Base-by-base conservation (phyloP, 169 alveolate genomes). In the Plasmodium inui region DNA sequence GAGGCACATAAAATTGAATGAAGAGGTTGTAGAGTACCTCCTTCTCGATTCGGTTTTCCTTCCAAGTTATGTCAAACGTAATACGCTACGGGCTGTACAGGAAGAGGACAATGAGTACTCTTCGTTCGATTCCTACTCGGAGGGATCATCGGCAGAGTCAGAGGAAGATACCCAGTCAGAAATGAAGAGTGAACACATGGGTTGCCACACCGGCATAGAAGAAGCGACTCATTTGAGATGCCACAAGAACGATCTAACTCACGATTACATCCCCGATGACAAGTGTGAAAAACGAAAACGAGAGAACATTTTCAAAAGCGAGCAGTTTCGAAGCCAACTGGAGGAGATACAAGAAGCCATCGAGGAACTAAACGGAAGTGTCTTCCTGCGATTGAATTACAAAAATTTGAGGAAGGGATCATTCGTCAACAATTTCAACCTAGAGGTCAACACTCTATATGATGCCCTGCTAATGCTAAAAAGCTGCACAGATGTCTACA, bases 361-460 rank as follows among this genome's bases (percentile, higher is more conserved):
- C 39, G 57, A 88, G 10, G 55, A n/a, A 78, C 46, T 88, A 26
- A 55, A 76, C 72, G 82, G 82, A 9, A 88, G 88, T 78, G 94
- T 76, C 14, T 88, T 88, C 82, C 71, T 88, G 3, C 81, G 94
- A 78, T 44, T 88, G 3, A 79, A 88, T 72, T 22, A 71, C 70
- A 88, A 76, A 17, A 88, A 88, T 34, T 14, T 88, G 46, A 88
- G 30, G 50, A 61, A 61, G 19, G 94, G 94, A 0, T 78, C 83
- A 5, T 88, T 88, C 46, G 88, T 88, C 41, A 88, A 88, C 57
- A 88, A 37, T 37, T 57, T 22, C 34, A 76, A 46, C 70, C 71
- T 88, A 14, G 94, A 88, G 70, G 82, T 88, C 8, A 88, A 88
- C 30, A 78, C 94, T 39, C 41, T 88, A 57, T 88, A 88, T 88